Evolutionary conservation across 176 grass and related monocot species (phyloP).

Genomic region (Zizania latifolia): DNA sequence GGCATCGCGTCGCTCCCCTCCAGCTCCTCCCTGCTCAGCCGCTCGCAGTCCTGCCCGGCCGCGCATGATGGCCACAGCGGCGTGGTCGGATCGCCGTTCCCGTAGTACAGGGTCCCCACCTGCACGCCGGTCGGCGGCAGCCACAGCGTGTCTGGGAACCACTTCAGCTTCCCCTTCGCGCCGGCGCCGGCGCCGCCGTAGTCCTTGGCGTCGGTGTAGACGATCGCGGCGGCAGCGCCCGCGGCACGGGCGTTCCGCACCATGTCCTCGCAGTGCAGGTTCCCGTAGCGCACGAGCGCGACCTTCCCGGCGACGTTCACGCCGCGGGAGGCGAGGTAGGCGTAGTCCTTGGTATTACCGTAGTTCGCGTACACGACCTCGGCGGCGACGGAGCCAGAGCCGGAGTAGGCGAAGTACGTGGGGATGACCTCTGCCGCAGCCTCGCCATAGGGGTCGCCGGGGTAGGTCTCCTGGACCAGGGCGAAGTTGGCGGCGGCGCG

Average conservation of each 20-base stretch:
- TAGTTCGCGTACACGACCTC: conserved; percentile 81
- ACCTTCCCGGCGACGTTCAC: conserved; percentile 64
- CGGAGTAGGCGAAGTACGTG: conserved; percentile 78
- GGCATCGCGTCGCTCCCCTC: conserved; percentile 54
- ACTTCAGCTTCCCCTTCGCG: conserved; percentile 12
- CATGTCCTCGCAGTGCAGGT: conserved; percentile 86
- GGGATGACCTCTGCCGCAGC: conserved; percentile 48
- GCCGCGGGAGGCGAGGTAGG: conserved; percentile 42
- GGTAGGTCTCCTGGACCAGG: conserved; percentile 48
- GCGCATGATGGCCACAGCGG: conserved; percentile 67
- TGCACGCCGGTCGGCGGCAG: conserved; percentile 74
- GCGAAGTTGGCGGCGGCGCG: conserved; percentile 28
- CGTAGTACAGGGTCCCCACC: conserved; percentile 54
- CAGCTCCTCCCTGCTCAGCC: conserved; percentile 50
- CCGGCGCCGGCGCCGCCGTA: conserved; percentile 31
- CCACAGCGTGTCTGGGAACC: conserved; percentile 56
- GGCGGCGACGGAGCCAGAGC: conserved; percentile 59
- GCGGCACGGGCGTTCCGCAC: conserved; percentile 60
- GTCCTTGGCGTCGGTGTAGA: conserved; percentile 82
- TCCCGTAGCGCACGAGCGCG: conserved; percentile 64
- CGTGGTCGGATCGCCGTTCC: conserved; percentile 63
- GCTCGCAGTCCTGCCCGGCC: conserved; percentile 52
- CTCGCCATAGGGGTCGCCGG: conserved; percentile 42
- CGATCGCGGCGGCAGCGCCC: conserved; percentile 51
- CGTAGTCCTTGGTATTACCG: conserved; percentile 65